phyloP scores from a whole-genome alignment of 208 protist species.

The Leishmania mexicana region DNA sequence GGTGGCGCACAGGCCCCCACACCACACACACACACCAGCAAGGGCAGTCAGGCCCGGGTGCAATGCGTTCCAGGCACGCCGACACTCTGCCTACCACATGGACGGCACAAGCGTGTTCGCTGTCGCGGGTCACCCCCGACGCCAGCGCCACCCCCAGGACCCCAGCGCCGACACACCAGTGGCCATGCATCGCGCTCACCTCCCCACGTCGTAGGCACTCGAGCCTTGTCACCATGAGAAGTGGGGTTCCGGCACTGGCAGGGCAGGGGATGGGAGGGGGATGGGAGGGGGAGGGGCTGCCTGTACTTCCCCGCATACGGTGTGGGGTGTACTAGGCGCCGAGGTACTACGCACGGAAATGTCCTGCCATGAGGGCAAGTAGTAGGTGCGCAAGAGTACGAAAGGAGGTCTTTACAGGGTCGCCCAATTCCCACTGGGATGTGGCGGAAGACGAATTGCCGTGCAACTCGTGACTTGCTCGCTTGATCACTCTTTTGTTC shows the following conservation, averaged over 20 bases:
- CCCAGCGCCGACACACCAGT: too few species aligned
- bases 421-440: not conserved
- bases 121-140: not conserved
- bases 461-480: not conserved
- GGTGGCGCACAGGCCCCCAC: not conserved
- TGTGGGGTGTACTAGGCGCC: too few species aligned
- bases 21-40: not conserved
- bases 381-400: not conserved
- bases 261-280: not conserved
- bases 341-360: not conserved
- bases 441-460: not conserved
- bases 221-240: not conserved
- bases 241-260: not conserved
- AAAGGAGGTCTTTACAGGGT: not conserved
- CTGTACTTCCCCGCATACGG: too few species aligned
- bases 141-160: too few species aligned
- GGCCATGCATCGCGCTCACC: too few species aligned
- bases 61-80: not conserved
- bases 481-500: not conserved
- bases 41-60: not conserved
- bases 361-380: not conserved
- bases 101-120: not conserved
- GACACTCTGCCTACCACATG: not conserved
- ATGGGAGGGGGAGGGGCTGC: not conserved
- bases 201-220: not conserved